Conservation (phyloP, 148 eudicot genomes). For the Rhododendron molle region DNA sequence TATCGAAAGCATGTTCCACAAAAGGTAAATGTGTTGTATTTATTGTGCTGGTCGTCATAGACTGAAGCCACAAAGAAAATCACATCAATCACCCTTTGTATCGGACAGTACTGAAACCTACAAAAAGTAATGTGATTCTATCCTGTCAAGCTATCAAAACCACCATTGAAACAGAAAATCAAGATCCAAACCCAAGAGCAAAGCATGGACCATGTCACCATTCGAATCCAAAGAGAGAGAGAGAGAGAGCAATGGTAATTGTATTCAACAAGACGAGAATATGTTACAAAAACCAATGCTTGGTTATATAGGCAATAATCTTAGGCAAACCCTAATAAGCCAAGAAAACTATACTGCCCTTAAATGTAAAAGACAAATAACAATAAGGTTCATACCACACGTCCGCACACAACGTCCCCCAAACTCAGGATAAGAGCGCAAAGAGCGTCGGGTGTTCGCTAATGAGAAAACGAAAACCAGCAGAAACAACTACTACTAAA, state of each 20-base stretch:
- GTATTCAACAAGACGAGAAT: neutral
- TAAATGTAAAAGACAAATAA: neutral
- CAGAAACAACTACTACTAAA: neutral
- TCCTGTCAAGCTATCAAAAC: neutral
- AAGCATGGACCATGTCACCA: neutral
- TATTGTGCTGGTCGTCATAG: neutral
- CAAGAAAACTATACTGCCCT: neutral
- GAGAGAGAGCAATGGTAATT: neutral
- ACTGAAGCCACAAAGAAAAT: neutral
- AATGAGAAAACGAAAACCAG: neutral
- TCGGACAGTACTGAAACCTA: too few species aligned
- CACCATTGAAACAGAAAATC: neutral
- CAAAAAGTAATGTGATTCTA: neutral
- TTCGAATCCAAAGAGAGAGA: neutral
- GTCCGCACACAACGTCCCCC: neutral
- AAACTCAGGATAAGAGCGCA: neutral
- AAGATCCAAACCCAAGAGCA: neutral
- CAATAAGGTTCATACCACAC: neutral
- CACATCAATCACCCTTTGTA: neutral
- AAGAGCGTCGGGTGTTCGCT: neutral
- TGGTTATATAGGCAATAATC: neutral
- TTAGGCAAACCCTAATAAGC: neutral
- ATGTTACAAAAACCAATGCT: neutral
- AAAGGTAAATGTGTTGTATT: neutral
- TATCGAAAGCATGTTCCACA: neutral